A percentile compares a stretch with the other conserved stretches of the same genome.
phyloP scores from a whole-genome alignment of 2,329 filamentous ascomycete genomes.

The Fusarium nygamai region DNA sequence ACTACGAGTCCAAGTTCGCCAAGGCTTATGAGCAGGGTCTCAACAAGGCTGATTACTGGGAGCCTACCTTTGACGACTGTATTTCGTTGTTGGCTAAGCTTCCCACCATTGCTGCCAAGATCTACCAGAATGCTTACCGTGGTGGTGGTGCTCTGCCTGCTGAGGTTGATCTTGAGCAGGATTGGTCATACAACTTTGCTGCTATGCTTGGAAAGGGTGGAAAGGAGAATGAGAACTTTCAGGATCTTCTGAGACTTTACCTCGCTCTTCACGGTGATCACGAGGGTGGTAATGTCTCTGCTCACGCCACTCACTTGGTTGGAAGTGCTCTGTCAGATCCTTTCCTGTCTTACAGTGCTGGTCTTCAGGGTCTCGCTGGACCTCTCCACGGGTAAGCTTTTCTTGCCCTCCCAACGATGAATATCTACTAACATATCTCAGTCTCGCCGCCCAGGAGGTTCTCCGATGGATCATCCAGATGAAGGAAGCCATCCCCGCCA shows the following conservation, averaged over 20 bases:
- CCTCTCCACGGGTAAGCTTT: conserved; percentile 68
- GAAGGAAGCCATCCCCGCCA: conserved; percentile 84
- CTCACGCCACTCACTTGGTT: conserved; percentile 93
- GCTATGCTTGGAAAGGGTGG: conserved; percentile 93
- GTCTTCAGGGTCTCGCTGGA: conserved; percentile 94
- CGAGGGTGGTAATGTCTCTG: conserved; percentile 97
- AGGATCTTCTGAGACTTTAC: conserved; percentile 93
- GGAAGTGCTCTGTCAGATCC: conserved; percentile 94
- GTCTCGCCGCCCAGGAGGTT: conserved; percentile 95
- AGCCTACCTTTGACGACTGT: conserved; percentile 94
- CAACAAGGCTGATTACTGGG: conserved; percentile 98
- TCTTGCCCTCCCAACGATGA: accelerated
- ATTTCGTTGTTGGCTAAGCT: conserved; percentile 96
- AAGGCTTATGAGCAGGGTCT: conserved; percentile 91
- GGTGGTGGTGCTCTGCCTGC: conserved; percentile 78
- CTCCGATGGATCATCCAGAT: conserved; percentile 97
- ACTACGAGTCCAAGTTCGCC: conserved; percentile 93
- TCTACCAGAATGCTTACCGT: conserved; percentile 91
- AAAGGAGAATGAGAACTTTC: conserved; percentile 90
- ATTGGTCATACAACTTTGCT: conserved; percentile 99
- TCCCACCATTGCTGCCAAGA: conserved; percentile 94
- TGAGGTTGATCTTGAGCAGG: conserved; percentile 82
- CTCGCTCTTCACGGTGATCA: conserved; percentile 97
- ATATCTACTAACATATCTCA: conserved; percentile 15
- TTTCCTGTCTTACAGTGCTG: conserved; percentile 95